These are phyloP conservation scores for Solanum chacoense DNA, from an alignment of 305 asterid species.

Conservation along the genomic window DNA sequence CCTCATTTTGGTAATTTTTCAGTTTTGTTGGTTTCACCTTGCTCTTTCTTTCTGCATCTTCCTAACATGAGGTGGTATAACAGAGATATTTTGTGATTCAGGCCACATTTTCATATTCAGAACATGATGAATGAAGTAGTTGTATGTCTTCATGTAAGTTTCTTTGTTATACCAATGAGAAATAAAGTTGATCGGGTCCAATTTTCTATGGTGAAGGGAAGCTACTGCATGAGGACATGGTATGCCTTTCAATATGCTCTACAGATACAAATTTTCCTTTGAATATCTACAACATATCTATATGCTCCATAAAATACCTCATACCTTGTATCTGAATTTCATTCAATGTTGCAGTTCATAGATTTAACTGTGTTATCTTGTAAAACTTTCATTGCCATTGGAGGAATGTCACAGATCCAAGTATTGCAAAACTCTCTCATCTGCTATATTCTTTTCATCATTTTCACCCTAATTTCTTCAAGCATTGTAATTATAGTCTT, in stretches of 20 bases:
- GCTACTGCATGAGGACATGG: not conserved
- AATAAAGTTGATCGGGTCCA: not conserved
- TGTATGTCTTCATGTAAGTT: not conserved
- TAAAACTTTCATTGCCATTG: not conserved
- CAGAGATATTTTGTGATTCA: not conserved
- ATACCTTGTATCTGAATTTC: not conserved
- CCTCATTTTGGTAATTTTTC: not conserved
- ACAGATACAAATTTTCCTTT: not conserved
- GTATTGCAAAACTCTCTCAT: not conserved
- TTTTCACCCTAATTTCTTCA: not conserved
- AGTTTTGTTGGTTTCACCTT: no score
- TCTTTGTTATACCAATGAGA: not conserved
- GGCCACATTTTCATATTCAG: not conserved
- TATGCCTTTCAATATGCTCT: not conserved
- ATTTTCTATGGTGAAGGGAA: not conserved
- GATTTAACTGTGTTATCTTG: not conserved
- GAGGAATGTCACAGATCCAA: no score
- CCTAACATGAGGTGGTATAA: not conserved
- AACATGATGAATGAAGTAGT: not conserved
- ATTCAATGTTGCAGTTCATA: not conserved
- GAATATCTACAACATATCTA: not conserved
- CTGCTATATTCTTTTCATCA: not conserved
- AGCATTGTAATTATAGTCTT: not conserved
- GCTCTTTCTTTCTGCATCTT: no score
- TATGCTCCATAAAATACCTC: not conserved